These are phyloP conservation scores for Misopates orontium DNA, from an alignment of 257 asterid genomes.

Conservation along the genomic window DNA sequence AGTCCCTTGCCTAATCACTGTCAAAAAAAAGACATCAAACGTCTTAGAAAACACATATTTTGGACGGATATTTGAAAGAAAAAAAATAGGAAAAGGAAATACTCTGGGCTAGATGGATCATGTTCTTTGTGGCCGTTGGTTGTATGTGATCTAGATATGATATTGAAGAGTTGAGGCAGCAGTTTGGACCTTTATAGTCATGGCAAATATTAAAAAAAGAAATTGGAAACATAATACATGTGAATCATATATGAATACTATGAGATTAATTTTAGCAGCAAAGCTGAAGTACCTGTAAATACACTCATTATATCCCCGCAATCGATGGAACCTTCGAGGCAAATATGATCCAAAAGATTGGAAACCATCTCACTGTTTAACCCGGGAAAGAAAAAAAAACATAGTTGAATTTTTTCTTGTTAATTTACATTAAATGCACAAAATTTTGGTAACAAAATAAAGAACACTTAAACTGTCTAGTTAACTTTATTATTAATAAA, in stretches of 20 bases:
- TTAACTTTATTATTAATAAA: no score
- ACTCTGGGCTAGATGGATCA: slow-evolving; percentile 79
- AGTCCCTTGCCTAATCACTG: slow-evolving; percentile 60
- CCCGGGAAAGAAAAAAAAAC: no score
- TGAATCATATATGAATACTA: neutral
- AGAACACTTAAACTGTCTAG: no score
- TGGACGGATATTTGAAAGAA: neutral
- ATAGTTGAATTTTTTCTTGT: no score
- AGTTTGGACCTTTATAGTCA: slow-evolving; percentile 53
- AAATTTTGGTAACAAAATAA: neutral
- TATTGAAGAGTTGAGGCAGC: slow-evolving; percentile 62
- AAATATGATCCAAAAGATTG: slow-evolving; percentile 53
- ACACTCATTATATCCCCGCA: slow-evolving; percentile 51
- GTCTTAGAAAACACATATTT: neutral
- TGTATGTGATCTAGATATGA: slow-evolving; percentile 43
- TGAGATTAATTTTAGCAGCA: neutral
- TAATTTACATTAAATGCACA: slow-evolving; percentile 2
- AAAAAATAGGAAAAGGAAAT: slow-evolving; percentile 31
- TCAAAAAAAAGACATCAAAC: neutral
- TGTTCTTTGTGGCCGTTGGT: slow-evolving; percentile 65
- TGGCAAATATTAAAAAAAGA: neutral
- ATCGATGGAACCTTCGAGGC: slow-evolving; percentile 42
- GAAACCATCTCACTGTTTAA: slow-evolving; percentile 48
- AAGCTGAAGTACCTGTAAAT: slow-evolving; percentile 45
- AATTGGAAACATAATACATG: neutral